These are phyloP conservation scores for Candida awuae DNA, from an alignment of 805 yeast species.

Conservation along the genomic window DNA sequence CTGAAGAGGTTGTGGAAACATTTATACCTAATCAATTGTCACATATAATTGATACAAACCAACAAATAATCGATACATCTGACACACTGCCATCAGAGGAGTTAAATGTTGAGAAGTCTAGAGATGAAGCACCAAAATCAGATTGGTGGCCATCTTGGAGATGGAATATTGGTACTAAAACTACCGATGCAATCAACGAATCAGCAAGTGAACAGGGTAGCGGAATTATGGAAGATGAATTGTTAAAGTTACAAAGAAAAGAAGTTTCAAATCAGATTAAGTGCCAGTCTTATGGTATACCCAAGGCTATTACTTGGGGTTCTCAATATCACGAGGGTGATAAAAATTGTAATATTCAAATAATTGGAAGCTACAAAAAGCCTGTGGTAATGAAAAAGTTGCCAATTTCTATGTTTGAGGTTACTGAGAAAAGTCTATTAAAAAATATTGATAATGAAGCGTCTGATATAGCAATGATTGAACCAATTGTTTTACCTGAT, in stretches of 20 bases:
- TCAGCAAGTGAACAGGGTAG: slow-evolving; percentile 1
- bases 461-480: slow-evolving; percentile 2
- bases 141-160: slow-evolving; percentile 13
- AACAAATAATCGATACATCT: not conserved
- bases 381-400: slow-evolving; percentile 21
- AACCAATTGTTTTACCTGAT: slow-evolving; percentile 22
- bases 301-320: slow-evolving; percentile 27
- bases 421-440: slow-evolving; percentile 17
- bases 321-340: slow-evolving; percentile 12
- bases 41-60: slow-evolving; percentile 1
- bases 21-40: slow-evolving; percentile 2
- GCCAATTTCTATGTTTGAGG: slow-evolving; percentile 26
- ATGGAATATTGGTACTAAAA: slow-evolving; percentile 3
- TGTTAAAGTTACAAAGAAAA: slow-evolving; percentile 18
- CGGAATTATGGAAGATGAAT: slow-evolving; percentile 10
- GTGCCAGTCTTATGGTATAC: slow-evolving; percentile 14
- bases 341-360: slow-evolving; percentile 20
- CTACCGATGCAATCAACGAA: not conserved
- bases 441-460: not conserved
- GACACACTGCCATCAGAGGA: not conserved
- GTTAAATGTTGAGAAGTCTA: too few species aligned
- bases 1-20: not conserved
- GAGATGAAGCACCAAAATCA: too few species aligned
- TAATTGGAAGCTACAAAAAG: slow-evolving; percentile 23
- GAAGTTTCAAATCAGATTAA: slow-evolving; percentile 21